Evolutionary conservation across 805 yeast genomes (phyloP), one percentile per base, ranked within the genome.

Genomic region (Candida hispaniensis): DNA sequence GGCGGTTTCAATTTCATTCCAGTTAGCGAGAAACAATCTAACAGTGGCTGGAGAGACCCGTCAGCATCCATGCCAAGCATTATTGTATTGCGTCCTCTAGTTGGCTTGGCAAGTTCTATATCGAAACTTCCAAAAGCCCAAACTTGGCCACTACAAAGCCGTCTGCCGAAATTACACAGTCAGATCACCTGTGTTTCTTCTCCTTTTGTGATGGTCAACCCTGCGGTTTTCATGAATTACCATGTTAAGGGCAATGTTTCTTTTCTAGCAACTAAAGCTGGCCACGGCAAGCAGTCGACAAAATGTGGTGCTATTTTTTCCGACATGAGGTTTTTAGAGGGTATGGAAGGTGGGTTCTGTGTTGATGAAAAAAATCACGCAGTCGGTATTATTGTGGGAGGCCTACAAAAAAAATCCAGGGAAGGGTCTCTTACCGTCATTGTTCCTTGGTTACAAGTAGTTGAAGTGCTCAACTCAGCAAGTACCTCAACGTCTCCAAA

Each of bases 271-370:
- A 26, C 40, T 11, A 19, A 26, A 6, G 15, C 38, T 12, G 27
- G 34, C 17, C 14, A 23, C 18, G 39, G 26, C 17, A 43, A 43
- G 18, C 36, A 27, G 10, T 28, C 23, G 22, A 23, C 28, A 7
- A 32, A 32, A 18, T 27, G 28, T 9, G 38, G 39, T 7, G 42
- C 40, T 5, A 25, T 54, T 9, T 40, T 55, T 7, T 32, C 47
- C 12, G 61, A 57, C 28, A 39, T 50, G 7, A 36, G 60, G 14
- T 57, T 38, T 32, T 43, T 57, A 5, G 60, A 55, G 10, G 58
- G 59, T 8, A 57, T 57, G 61, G 54, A 54, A 14, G 61, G 61
- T 8, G 61, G 55, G 9, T 18, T 45, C 4, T 52, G 44, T 6
- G 34, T 18, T 16, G 18, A 25, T 3, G 34, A 30, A 13, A 18